Evolutionary conservation across 1,139 yeast species (phyloP), one percentile per base, ranked within the genome.

Genomic region (Arxiozyma bovina): DNA sequence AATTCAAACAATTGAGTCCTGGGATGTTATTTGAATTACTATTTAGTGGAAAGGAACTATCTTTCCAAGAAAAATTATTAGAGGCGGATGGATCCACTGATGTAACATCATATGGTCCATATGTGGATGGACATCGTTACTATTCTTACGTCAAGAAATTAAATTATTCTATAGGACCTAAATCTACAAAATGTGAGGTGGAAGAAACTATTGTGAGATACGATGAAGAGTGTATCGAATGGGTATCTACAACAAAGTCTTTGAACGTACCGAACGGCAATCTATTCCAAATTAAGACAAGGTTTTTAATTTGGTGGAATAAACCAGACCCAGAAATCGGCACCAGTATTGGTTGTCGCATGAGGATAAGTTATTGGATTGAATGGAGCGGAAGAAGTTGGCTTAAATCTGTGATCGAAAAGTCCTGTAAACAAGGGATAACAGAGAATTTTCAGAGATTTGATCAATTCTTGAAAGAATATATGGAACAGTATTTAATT

Each of bases 261-360:
- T 99, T 99, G 0, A 96, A 91, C 69, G 98, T 94, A 20, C 99
- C 99, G 0, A 85, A 93, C 60, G 99, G 99, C 4, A 79, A 78
- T 57, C 76, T 88, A 1, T 94, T 94, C 68, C 74, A 77, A 0
- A 87, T 91, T 12, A 78, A 81, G 59, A 89, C 98, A 0, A 77
- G 84, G 57, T 75, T 83, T 48, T 78, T 79, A 57, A 68, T 93
- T 43, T 77, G 84, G 51, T 93, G 99, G 99, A 93, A 79, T 0
- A 74, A 77, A 0, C 40, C 40, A 12, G 40, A 34, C 6, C 40
- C 40, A 2, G 40, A 34, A 34, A 34, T 34, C 20, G 48, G 25
- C 6, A 6, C 15, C 17, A 76, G 77, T 53, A 88, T 88, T 67
- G 65, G 74, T 17, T 85, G 96, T 12, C 74, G 75, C 52, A 70